A percentile compares a stretch with the other conserved stretches of the same genome.
phyloP scores from a whole-genome alignment of 1,139 yeast species.

The Hansenula sp. region DNA sequence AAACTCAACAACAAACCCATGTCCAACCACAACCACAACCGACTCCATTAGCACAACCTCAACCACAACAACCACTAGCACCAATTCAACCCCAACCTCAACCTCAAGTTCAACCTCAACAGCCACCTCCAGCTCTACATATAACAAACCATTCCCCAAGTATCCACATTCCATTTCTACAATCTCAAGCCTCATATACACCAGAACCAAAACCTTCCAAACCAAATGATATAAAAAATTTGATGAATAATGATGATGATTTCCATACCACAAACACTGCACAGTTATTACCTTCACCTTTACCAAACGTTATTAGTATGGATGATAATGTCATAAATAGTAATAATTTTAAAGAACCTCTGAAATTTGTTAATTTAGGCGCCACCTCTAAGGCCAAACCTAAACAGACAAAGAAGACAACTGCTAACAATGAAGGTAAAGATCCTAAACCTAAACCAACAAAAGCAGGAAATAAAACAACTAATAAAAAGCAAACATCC shows the following conservation, averaged over 20 bases:
- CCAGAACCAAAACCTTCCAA: background rate
- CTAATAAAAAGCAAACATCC: conserved; percentile 6
- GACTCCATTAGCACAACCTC: too few relatives aligned
- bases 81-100: conserved; percentile 5
- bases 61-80: background rate
- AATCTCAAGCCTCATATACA: background rate
- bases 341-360: background rate
- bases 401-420: conserved; percentile 4
- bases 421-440: conserved; percentile 6
- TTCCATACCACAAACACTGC: background rate
- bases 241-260: conserved; percentile 1
- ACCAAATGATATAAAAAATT: conserved; percentile 1
- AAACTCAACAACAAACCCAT: too few relatives aligned
- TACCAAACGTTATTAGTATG: background rate
- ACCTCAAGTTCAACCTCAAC: background rate
- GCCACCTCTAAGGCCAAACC: too few relatives aligned
- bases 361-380: background rate
- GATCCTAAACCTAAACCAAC: conserved; percentile 2
- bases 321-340: too few relatives aligned
- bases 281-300: background rate
- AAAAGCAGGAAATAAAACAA: background rate
- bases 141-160: background rate
- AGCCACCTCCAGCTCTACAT: background rate
- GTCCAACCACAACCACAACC: too few relatives aligned
- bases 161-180: background rate